Evolutionary conservation across 257 asterid genomes (phyloP).

Genomic region (Capsicum baccatum): DNA sequence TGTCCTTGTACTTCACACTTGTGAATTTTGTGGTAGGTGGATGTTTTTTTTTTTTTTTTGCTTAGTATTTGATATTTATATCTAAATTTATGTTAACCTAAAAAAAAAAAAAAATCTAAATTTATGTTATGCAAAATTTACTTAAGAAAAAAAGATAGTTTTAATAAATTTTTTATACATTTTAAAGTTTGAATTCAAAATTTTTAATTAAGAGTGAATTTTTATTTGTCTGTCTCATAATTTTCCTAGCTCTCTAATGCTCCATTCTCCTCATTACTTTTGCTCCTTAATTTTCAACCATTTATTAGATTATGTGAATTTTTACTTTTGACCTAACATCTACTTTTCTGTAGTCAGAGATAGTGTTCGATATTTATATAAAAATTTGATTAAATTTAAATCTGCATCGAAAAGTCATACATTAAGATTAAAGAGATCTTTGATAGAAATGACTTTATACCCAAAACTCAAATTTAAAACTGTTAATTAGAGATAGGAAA

Average conservation of each 20-base stretch:
- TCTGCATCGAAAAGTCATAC: background rate
- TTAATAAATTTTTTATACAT: too few species aligned
- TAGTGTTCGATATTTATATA: background rate
- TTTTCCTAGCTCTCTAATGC: background rate
- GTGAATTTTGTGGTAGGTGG: background rate
- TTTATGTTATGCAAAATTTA: too few species aligned
- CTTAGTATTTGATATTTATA: background rate
- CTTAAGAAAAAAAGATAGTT: too few species aligned
- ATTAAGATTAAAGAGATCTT: background rate
- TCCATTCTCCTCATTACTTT: background rate
- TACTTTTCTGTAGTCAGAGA: background rate
- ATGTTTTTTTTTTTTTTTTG: fast-evolving
- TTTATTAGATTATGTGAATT: background rate
- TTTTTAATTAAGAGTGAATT: background rate
- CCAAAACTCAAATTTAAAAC: fast-evolving
- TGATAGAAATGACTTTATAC: background rate
- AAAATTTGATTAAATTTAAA: background rate
- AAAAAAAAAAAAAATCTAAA: background rate
- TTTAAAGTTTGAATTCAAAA: too few species aligned
- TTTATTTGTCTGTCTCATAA: fast-evolving
- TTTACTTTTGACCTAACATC: conserved; percentile 14
- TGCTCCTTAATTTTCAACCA: conserved; percentile 21
- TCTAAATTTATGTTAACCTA: background rate
- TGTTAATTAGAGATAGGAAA: background rate
- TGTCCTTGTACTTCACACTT: conserved; percentile 20